These are phyloP conservation scores for Diaporthe nobilis DNA, from an alignment of 2,329 filamentous ascomycete genomes.

Conservation along the genomic window DNA sequence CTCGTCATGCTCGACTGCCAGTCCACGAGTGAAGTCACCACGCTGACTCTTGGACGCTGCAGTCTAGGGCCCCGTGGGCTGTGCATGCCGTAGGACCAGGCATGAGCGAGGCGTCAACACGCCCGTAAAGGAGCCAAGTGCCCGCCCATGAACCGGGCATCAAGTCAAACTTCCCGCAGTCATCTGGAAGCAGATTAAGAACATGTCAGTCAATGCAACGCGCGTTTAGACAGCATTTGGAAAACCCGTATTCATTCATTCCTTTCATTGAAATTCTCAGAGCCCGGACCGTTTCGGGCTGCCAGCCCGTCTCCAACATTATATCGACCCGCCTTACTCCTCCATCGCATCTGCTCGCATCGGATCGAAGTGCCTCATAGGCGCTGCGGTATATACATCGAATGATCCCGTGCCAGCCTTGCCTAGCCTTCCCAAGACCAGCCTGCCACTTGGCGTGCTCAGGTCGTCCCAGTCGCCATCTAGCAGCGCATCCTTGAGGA, in stretches of 20 bases:
- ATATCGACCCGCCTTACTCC: conserved; percentile 12
- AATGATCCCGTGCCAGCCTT: conserved; percentile 92
- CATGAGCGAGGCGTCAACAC: not conserved
- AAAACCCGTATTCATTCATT: not conserved
- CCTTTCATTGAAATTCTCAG: not conserved
- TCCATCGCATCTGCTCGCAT: conserved; percentile 44
- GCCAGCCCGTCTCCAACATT: not conserved
- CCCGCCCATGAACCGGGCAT: not conserved
- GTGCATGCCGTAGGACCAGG: not conserved
- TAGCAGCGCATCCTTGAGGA: conserved; percentile 91
- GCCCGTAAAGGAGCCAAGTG: not conserved
- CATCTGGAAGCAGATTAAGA: not conserved
- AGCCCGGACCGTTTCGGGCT: not conserved
- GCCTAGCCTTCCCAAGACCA: conserved; percentile 88
- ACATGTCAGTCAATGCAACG: not conserved
- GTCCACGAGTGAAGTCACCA: not conserved
- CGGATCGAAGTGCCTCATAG: conserved; percentile 63
- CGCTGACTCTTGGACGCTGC: not conserved
- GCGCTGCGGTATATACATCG: conserved; percentile 81
- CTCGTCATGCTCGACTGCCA: not conserved
- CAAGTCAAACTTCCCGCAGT: not conserved
- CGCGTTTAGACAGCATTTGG: not conserved
- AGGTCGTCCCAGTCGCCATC: conserved; percentile 93
- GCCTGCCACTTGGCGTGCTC: conserved; percentile 85
- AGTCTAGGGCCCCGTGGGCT: not conserved